phyloP scores from a whole-genome alignment of 495 filamentous ascomycete species.

The Hypoxylon lenormandii region DNA sequence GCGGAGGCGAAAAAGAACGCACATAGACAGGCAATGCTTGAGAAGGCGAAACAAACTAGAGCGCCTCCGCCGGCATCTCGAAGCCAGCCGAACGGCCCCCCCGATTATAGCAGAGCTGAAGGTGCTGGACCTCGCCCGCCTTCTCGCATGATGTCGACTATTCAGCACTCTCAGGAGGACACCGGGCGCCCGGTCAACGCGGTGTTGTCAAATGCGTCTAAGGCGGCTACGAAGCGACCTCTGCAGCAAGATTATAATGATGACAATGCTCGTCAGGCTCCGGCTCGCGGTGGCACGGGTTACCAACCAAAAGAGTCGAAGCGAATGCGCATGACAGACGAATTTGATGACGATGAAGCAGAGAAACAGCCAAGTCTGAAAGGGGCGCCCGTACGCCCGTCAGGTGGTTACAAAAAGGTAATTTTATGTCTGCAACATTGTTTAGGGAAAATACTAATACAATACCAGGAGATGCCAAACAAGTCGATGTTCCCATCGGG shows the following conservation, averaged over 20 bases:
- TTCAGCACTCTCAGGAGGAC: conserved; percentile 57
- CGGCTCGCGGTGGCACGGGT: conserved; percentile 56
- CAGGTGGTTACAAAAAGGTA: conserved; percentile 79
- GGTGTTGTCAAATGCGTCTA: conserved; percentile 56
- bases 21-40: conserved; percentile 77
- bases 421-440: conserved; percentile 32
- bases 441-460: conserved; percentile 17
- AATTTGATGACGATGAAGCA: conserved; percentile 63
- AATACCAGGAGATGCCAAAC: conserved; percentile 65
- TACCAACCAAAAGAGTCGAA: conserved; percentile 68
- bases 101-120: conserved; percentile 56
- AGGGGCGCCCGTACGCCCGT: conserved; percentile 84
- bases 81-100: conserved; percentile 62
- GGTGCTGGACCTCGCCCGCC: conserved; percentile 52
- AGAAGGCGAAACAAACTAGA: conserved; percentile 69
- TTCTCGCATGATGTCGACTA: conserved; percentile 58
- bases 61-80: conserved; percentile 66
- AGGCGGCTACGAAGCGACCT: conserved; percentile 62
- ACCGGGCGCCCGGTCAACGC: conserved; percentile 58
- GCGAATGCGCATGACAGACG: conserved; percentile 69
- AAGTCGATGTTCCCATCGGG: conserved; percentile 74
- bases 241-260: conserved; percentile 64
- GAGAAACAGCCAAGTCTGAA: conserved; percentile 68
- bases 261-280: conserved; percentile 56
- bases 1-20: conserved; percentile 73